Conservation (phyloP, 208 protist species). For the Leishmania arabica region DNA sequence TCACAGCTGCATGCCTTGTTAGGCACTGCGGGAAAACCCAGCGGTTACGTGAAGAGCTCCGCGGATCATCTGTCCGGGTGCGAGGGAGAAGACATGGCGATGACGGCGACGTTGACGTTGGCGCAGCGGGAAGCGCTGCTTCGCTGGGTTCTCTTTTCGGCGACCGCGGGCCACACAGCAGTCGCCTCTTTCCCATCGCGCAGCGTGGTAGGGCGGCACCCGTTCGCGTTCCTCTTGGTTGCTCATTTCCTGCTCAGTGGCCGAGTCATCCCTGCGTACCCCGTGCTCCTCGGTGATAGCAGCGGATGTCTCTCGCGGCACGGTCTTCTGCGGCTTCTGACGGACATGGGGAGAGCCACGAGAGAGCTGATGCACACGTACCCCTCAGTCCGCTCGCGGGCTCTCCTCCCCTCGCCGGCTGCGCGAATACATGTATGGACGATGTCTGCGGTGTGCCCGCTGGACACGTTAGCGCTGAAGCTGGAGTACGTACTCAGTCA, state of each 20-base stretch:
- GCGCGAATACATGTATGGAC: background rate
- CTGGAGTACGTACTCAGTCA: conserved; percentile 24
- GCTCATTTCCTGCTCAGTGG: conserved; percentile 11
- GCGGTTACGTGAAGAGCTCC: background rate
- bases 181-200: background rate
- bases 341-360: conserved; percentile 12
- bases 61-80: background rate
- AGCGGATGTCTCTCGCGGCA: background rate
- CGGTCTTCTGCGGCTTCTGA: conserved; percentile 5
- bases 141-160: conserved; percentile 20
- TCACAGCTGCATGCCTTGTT: conserved; percentile 6
- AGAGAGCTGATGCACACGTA: conserved; percentile 30
- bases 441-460: conserved; percentile 10
- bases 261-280: conserved; percentile 19
- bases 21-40: background rate
- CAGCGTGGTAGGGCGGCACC: conserved; percentile 7
- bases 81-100: background rate
- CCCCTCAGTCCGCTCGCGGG: conserved; percentile 15
- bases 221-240: conserved; percentile 30
- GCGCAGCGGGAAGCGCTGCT: conserved; percentile 27
- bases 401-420: background rate
- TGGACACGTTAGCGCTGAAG: conserved; percentile 19
- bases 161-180: background rate
- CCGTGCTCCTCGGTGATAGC: background rate
- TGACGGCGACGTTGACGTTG: background rate